Base-by-base conservation (phyloP, 805 yeast species). In the Candida jianshihensis region DNA sequence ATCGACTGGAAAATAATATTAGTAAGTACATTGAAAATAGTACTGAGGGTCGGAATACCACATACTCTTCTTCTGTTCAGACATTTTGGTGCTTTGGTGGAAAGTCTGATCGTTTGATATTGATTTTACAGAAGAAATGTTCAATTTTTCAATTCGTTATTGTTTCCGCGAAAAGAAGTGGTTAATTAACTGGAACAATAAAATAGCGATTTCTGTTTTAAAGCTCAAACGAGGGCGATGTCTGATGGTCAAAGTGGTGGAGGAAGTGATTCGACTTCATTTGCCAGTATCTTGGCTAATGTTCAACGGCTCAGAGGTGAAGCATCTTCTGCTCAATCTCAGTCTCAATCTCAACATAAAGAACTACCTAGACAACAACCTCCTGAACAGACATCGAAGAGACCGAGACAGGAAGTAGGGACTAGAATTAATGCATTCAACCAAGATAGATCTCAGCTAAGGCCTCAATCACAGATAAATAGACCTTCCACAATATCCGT, bases 241-340 rank as follows among this genome's bases (percentile, higher is more conserved):
- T 26, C 29, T 14, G 29, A n/a, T 6, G 17, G 17, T 26, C 7
- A 6, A 6, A 6, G 14, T 10, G 27, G 14, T 11, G 30, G n/a
- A 24, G 10, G 14, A 12, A 12, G 26, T 24, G n/a, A 24, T 24
- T 64, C 81, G 2, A 69, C 82, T 3, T 81, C 88, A 1, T 81
- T 81, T 55, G 75, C 81, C 34, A 77, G 84, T 50, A 78, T 81
- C 27, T 54, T 81, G 30, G 86, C 80, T 5, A 83, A 82, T n/a
- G 85, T 80, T 3, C 65, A 73, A 53, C 69, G 70, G 37, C 67
- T 79, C 57, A 56, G 84, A 39, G 74, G 46, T 5, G 44, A 34
- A 10, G 39, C 40, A 56, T 66, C 38, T 44, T 57, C 28, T 48
- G 54, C 24, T 19, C 32, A 15, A n/a, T 11, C 17, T 6, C 17